Evolutionary conservation across 768 basidiomycete species (phyloP).

Genomic region (Chiua virens): DNA sequence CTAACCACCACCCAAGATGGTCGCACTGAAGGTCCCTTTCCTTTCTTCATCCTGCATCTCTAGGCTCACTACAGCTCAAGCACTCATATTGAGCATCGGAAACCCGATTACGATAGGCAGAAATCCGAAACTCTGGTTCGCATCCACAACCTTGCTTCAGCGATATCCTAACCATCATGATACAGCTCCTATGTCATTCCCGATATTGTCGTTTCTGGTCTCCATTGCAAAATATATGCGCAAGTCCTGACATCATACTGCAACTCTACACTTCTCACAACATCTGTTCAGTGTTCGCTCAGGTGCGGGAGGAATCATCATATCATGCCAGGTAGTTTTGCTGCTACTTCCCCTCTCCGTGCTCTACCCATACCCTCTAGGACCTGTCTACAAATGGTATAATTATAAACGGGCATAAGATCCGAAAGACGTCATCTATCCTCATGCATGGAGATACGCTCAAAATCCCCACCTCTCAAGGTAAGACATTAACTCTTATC

Average conservation of each 20-base stretch:
- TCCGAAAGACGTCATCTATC: slow-evolving; percentile 66
- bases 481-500: slow-evolving; percentile 33
- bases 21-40: slow-evolving; percentile 57
- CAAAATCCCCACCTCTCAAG: slow-evolving; percentile 64
- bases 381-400: slow-evolving; percentile 79
- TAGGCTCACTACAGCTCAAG: slow-evolving; percentile 35
- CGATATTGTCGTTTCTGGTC: slow-evolving; percentile 61
- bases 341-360: background rate
- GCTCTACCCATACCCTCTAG: slow-evolving; percentile 35
- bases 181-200: slow-evolving; percentile 59
- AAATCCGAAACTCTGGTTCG: slow-evolving; percentile 65
- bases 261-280: background rate
- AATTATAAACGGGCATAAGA: slow-evolving; percentile 64
- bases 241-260: slow-evolving; percentile 31
- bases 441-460: slow-evolving; percentile 76
- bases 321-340: slow-evolving; percentile 69
- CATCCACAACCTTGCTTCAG: background rate
- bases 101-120: slow-evolving; percentile 70
- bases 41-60: background rate
- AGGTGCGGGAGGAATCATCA: slow-evolving; percentile 67
- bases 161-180: background rate
- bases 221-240: slow-evolving; percentile 84
- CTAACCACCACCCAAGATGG: slow-evolving; percentile 58
- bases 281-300: slow-evolving; percentile 55
- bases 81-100: slow-evolving; percentile 56